Conservation (phyloP, 2,329 filamentous ascomycete genomes). For the Didymella sp. region DNA sequence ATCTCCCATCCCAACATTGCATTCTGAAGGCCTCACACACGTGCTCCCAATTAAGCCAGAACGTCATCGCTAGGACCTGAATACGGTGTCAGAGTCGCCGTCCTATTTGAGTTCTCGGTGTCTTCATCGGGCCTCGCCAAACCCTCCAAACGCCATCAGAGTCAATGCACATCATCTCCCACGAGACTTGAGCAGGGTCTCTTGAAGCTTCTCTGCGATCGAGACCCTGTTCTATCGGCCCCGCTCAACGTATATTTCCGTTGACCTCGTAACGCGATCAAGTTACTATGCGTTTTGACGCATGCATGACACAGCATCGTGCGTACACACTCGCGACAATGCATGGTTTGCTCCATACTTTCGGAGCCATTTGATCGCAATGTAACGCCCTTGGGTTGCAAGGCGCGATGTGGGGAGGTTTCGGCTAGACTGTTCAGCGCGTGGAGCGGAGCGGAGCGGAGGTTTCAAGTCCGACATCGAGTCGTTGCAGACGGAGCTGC, state of each 20-base stretch:
- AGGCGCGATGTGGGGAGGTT: neutral
- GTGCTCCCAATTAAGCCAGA: neutral
- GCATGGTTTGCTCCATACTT: neutral
- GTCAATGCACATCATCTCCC: neutral
- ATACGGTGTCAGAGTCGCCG: neutral
- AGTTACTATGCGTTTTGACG: neutral
- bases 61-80: neutral
- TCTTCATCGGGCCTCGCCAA: neutral
- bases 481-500: neutral
- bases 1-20: neutral
- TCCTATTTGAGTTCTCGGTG: neutral
- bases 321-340: neutral
- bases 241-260: neutral
- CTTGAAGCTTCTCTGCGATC: neutral
- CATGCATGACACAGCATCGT: neutral
- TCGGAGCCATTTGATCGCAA: neutral
- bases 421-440: neutral
- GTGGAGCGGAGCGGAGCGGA: slow-evolving; percentile 2
- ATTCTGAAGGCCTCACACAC: neutral
- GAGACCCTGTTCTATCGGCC: neutral
- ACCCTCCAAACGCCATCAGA: neutral
- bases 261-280: neutral
- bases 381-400: neutral
- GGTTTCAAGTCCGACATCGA: neutral
- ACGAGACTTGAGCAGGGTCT: neutral